Base-by-base conservation (phyloP, 257 asterid genomes). In the Pogostemon cablin region DNA sequence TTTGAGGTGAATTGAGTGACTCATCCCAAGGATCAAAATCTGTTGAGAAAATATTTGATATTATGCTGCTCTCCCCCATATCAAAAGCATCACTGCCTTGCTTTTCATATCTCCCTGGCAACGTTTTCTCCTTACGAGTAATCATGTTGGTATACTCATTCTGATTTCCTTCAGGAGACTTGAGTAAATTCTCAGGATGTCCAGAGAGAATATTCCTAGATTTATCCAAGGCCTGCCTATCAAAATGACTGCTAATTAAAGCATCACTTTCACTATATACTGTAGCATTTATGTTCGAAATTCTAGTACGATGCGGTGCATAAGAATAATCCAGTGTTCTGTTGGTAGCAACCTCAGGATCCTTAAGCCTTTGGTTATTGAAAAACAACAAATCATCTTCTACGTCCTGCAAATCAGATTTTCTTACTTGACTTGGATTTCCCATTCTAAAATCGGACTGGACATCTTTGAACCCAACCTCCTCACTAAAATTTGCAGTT, bases 61-160 rank as follows among this genome's bases (percentile, higher is more conserved):
- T 88, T 74, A 91, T 85, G 87, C 95, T 86, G 86, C 83, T 90
- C 87, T 95, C 98, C 69, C 96, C 96, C 68, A 77, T 72, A 78
- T 87, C 79, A 57, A 15, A 15, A 15, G 17, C 17, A 15, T 15
- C 17, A 15, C 17, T 15, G 17, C 17, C 17, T 15, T 15, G 17
- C 17, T 70, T 73, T 47, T 55, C 82, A 62, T 47, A 73, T 46
- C 75, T 73, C 69, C 82, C 85, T 9, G 46, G 65, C 60, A 44
- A 62, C 73, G 80, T 62, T 44, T 68, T 81, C 35, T 81, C 84
- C 63, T 79, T 82, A 10, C 38, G 56, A 38, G 80, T 74, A 78
- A 68, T 78, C 10, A 75, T 50, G 79, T 76, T 69, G 67, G 83
- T 69, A 78, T 72, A 15, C 17, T 15, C 17, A 15, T 15, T 15